These are phyloP conservation scores for Afroboletus lepidellus DNA, from an alignment of 1,284 basidiomycete genomes.

Conservation along the genomic window DNA sequence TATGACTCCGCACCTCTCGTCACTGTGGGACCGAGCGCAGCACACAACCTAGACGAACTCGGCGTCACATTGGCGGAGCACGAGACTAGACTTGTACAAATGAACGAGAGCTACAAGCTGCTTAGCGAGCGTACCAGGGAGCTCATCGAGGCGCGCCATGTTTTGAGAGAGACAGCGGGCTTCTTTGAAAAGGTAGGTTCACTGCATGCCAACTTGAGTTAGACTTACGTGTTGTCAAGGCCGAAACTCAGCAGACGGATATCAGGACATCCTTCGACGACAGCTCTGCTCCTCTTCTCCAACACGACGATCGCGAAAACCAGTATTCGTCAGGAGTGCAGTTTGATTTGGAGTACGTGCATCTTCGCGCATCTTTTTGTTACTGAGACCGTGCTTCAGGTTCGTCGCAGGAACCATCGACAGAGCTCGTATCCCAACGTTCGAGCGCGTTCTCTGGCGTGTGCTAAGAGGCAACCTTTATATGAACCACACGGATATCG, in stretches of 20 bases:
- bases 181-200: slow-evolving; percentile 85
- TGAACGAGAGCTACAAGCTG: slow-evolving; percentile 93
- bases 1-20: slow-evolving; percentile 81
- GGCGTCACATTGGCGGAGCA: slow-evolving; percentile 87
- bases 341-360: slow-evolving; percentile 83
- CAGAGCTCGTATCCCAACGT: slow-evolving; percentile 86
- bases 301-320: slow-evolving; percentile 84
- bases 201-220: not conserved
- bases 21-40: slow-evolving; percentile 85
- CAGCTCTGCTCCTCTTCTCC: slow-evolving; percentile 86
- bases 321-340: slow-evolving; percentile 56
- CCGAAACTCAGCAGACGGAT: slow-evolving; percentile 76
- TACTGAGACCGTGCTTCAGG: slow-evolving; percentile 37
- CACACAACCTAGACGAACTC: slow-evolving; percentile 93
- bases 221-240: slow-evolving; percentile 45
- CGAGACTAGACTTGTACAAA: slow-evolving; percentile 82
- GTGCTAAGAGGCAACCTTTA: slow-evolving; percentile 97
- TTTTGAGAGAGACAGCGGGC: slow-evolving; percentile 92
- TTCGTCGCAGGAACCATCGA: slow-evolving; percentile 98
- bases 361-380: not conserved
- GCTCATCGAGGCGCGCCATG: slow-evolving; percentile 90
- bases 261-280: slow-evolving; percentile 92
- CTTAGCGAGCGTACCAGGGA: slow-evolving; percentile 87
- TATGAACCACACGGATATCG: slow-evolving; percentile 99
- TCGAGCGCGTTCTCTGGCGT: slow-evolving; percentile 98